phyloP scores from a whole-genome alignment of 2,329 filamentous ascomycete genomes.

The Bimuria novae-zelandiae region DNA sequence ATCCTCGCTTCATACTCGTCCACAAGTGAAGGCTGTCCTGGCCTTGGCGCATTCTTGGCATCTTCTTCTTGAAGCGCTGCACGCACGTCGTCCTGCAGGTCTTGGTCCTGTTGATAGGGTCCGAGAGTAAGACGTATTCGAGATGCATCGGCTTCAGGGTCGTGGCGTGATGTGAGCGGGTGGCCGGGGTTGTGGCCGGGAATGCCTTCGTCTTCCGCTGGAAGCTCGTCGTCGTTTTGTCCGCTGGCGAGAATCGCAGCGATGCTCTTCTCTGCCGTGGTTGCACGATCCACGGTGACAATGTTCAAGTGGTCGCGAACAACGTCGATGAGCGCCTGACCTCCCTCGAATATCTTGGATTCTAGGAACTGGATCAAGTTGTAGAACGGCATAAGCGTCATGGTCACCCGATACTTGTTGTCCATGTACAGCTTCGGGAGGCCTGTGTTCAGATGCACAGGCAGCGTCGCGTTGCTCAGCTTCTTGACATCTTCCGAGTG shows the following conservation, averaged over 20 bases:
- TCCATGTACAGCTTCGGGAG: conserved; percentile 80
- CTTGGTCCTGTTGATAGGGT: conserved; percentile 79
- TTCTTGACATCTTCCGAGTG: conserved; percentile 80
- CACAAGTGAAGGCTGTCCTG: conserved; percentile 73
- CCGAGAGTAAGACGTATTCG: conserved; percentile 71
- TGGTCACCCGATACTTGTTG: conserved; percentile 85
- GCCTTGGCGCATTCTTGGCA: conserved; percentile 69
- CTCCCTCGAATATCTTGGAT: conserved; percentile 80
- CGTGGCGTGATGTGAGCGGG: conserved; percentile 62
- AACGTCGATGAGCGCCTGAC: conserved; percentile 75
- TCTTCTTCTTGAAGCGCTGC: conserved; percentile 88
- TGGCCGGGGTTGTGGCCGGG: conserved; percentile 69
- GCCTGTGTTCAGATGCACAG: conserved; percentile 77
- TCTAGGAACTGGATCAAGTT: conserved; percentile 88
- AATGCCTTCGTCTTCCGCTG: conserved; percentile 70
- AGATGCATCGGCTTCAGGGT: conserved; percentile 59
- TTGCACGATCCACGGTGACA: conserved; percentile 61
- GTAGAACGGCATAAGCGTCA: conserved; percentile 84
- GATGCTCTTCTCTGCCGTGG: conserved; percentile 62
- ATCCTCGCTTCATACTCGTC: conserved; percentile 87
- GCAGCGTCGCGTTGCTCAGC: conserved; percentile 74
- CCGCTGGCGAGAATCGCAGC: conserved; percentile 62
- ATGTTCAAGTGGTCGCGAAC: conserved; percentile 66
- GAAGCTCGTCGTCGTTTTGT: conserved; percentile 59
- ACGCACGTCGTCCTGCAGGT: conserved; percentile 82